Evolutionary conservation across 805 yeast species (phyloP).

Genomic region (Lipomyces kockii): DNA sequence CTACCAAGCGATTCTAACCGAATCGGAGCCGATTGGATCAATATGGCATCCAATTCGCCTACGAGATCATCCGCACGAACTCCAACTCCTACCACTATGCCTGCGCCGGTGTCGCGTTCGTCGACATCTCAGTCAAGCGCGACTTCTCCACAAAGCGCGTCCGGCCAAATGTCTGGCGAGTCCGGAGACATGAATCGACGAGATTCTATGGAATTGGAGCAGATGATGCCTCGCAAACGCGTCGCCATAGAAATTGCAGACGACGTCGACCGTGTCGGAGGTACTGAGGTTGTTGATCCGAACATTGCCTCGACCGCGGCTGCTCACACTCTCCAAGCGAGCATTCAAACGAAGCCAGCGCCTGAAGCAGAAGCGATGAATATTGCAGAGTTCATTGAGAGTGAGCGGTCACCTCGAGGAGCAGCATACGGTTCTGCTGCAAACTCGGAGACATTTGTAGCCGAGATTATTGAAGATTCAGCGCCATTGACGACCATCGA

Average conservation of each 20-base stretch:
- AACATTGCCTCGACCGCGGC: background rate
- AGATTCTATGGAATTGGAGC: conserved; percentile 29
- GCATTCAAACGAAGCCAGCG: background rate
- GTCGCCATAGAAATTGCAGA: conserved; percentile 15
- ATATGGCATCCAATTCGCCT: background rate
- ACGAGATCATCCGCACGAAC: background rate
- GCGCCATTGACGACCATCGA: background rate
- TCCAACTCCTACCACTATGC: background rate
- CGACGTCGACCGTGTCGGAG: background rate
- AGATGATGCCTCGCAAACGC: conserved; percentile 28
- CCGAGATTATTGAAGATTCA: background rate
- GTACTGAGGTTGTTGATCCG: background rate
- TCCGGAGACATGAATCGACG: conserved; percentile 19
- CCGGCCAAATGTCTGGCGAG: background rate
- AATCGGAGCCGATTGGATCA: background rate
- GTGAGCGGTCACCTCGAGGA: background rate
- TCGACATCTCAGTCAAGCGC: background rate
- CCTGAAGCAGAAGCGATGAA: background rate
- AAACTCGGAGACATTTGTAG: background rate
- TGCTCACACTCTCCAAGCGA: background rate
- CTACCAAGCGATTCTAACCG: background rate
- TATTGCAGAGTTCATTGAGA: background rate
- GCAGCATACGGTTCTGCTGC: background rate
- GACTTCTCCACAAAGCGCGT: background rate
- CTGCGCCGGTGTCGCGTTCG: background rate